phyloP scores from a whole-genome alignment of 768 basidiomycete species.

The Coprinopsis cinerea region DNA sequence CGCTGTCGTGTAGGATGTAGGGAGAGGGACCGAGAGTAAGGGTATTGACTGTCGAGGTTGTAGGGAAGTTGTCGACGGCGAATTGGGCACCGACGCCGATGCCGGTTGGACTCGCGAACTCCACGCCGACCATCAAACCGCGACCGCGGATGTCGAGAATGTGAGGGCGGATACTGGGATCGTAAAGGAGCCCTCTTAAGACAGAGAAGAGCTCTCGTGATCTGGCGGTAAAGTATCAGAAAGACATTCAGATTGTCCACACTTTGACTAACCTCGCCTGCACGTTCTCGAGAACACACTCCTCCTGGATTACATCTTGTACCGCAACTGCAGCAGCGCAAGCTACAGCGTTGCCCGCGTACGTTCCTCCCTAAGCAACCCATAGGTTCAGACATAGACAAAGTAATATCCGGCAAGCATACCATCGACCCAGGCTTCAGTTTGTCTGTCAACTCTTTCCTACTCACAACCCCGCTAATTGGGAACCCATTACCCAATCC shows the following conservation, averaged over 20 bases:
- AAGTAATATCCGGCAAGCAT: conserved; percentile 15
- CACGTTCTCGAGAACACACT: conserved; percentile 81
- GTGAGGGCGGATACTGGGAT: conserved; percentile 43
- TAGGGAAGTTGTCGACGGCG: not conserved
- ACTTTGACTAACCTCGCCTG: conserved; percentile 44
- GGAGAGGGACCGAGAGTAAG: conserved; percentile 9
- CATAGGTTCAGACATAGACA: not conserved
- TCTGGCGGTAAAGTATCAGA: conserved; percentile 27
- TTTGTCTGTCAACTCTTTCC: conserved; percentile 76
- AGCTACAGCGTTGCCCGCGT: conserved; percentile 86
- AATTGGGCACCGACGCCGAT: conserved; percentile 34
- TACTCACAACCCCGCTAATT: conserved; percentile 76
- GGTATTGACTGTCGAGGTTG: conserved; percentile 3
- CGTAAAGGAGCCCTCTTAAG: conserved; percentile 51
- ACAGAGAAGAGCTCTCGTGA: conserved; percentile 66
- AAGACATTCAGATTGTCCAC: not conserved
- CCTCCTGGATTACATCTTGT: conserved; percentile 68
- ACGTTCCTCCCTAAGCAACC: conserved; percentile 66
- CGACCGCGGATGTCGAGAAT: conserved; percentile 85
- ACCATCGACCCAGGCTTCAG: conserved; percentile 80
- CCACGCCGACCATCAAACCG: conserved; percentile 86
- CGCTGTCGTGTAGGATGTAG: conserved; percentile 14
- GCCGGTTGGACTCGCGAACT: conserved; percentile 62
- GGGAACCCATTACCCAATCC: conserved; percentile 93
- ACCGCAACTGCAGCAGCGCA: conserved; percentile 90